phyloP scores from a whole-genome alignment of 352 stramenopile species.

The Phytopythium montanum region DNA sequence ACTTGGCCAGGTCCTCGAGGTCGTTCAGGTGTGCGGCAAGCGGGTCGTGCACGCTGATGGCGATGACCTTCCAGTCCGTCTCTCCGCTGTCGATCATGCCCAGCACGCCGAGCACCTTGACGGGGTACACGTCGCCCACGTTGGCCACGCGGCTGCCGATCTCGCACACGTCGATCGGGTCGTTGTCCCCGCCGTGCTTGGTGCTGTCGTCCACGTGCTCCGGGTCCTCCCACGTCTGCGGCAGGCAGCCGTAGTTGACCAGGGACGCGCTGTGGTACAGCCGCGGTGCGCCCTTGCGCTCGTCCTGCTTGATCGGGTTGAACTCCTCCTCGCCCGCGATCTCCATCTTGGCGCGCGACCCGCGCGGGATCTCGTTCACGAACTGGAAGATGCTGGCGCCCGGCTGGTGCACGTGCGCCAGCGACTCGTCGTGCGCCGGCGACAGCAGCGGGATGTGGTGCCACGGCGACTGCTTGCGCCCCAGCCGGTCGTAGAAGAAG shows the following conservation, averaged over 20 bases:
- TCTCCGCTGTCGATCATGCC: constrained; percentile 99
- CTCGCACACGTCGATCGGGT: constrained; percentile 99
- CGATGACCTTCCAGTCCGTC: constrained; percentile 99
- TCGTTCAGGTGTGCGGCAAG: constrained; percentile 95
- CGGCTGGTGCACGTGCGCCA: constrained; percentile 31
- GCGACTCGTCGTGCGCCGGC: constrained; percentile 16
- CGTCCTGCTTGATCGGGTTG: constrained; percentile 97
- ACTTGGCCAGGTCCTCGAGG: constrained; percentile 82
- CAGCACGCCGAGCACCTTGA: constrained; percentile 97
- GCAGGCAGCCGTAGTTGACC: constrained; percentile 98
- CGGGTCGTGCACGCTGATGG: constrained; percentile 94
- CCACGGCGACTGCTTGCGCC: constrained; percentile 88
- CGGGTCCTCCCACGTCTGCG: constrained; percentile 99
- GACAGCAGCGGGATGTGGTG: constrained; percentile 91
- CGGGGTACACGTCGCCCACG: constrained; percentile 93
- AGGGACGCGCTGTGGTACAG: constrained; percentile 85
- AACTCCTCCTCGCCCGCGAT: constrained; percentile 87
- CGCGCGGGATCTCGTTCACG: constrained; percentile 92
- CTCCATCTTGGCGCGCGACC: constrained; percentile 92
- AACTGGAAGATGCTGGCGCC: constrained; percentile 83
- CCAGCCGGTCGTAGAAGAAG: constrained; percentile 74
- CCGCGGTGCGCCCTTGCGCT: constrained; percentile 96
- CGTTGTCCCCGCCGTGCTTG: constrained; percentile 93
- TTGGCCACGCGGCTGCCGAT: constrained; percentile 91
- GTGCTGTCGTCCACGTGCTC: constrained; percentile 93